Conservation (phyloP, 345 rosid species). For the Cardamine chenopodiifolia region DNA sequence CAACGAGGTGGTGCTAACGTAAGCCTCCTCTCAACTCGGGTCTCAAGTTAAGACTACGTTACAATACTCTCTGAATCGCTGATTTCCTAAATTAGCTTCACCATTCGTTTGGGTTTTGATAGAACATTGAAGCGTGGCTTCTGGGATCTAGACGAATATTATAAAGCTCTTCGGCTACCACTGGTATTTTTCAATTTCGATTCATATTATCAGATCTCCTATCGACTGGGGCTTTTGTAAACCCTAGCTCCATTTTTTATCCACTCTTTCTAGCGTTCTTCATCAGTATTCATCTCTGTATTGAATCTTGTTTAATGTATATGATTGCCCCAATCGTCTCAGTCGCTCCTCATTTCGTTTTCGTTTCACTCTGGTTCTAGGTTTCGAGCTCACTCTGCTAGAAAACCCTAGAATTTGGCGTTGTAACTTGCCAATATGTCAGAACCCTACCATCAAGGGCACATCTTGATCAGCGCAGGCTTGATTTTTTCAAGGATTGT, state of each 20-base stretch:
- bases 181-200: slow-evolving; percentile 17
- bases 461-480: slow-evolving; percentile 1
- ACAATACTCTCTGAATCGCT: slow-evolving; percentile 18
- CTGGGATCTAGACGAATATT: slow-evolving; percentile 31
- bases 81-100: slow-evolving; percentile 25
- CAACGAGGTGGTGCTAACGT: neutral
- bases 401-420: slow-evolving; percentile 29
- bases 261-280: slow-evolving; percentile 3
- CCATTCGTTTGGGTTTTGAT: slow-evolving; percentile 25
- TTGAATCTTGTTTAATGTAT: neutral
- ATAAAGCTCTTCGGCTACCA: slow-evolving; percentile 17
- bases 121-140: slow-evolving; percentile 27
- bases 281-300: slow-evolving; percentile 2
- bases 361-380: slow-evolving; percentile 20
- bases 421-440: neutral
- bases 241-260: slow-evolving; percentile 37
- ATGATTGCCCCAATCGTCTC: slow-evolving; percentile 15
- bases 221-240: slow-evolving; percentile 3
- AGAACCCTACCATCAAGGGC: neutral
- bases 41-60: neutral
- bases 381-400: slow-evolving; percentile 42
- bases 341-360: slow-evolving; percentile 24
- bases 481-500: neutral
- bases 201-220: slow-evolving; percentile 5
- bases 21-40: neutral